Percentiles rank a stretch among this genome's conserved stretches.
These are phyloP conservation scores for Yamadazyma philogaea DNA, from an alignment of 805 yeast species.

Conservation along the genomic window DNA sequence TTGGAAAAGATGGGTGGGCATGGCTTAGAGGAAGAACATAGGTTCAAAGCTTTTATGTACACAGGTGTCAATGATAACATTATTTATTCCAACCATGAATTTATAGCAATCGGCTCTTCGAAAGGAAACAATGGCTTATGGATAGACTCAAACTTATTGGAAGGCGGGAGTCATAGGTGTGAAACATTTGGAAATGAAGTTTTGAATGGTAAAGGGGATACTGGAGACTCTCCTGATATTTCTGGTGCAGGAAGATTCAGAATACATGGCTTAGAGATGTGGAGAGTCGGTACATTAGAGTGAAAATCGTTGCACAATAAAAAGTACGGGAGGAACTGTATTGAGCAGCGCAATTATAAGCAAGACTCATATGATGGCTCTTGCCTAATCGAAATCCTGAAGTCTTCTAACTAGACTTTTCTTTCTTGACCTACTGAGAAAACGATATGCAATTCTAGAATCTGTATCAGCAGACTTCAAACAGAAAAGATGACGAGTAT, in stretches of 20 bases:
- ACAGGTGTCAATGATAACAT: slow-evolving; percentile 87
- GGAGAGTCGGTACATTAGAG: slow-evolving; percentile 60
- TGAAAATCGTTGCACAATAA: neutral
- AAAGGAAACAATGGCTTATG: slow-evolving; percentile 91
- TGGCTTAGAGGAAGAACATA: slow-evolving; percentile 6
- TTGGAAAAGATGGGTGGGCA: slow-evolving; percentile 33
- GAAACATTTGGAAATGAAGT: slow-evolving; percentile 90
- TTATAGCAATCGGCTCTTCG: slow-evolving; percentile 86
- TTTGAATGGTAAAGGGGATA: slow-evolving; percentile 31
- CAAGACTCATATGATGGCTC: too few species aligned
- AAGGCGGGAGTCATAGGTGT: slow-evolving; percentile 76
- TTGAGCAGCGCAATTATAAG: too few species aligned
- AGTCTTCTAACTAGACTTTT: too few species aligned
- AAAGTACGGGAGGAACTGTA: too few species aligned
- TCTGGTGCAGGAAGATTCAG: slow-evolving; percentile 53
- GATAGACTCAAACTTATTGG: slow-evolving; percentile 69
- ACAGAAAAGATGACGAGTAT: too few species aligned
- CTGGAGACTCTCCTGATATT: slow-evolving; percentile 9
- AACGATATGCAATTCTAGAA: too few species aligned
- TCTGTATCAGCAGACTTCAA: too few species aligned
- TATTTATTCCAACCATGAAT: slow-evolving; percentile 74
- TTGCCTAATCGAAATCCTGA: too few species aligned
- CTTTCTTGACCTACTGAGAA: too few species aligned
- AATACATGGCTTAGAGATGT: slow-evolving; percentile 75
- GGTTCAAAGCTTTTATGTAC: slow-evolving; percentile 79